These are phyloP conservation scores for Ceratocystis variospora DNA, from an alignment of 2,329 filamentous ascomycete genomes.

Conservation along the genomic window DNA sequence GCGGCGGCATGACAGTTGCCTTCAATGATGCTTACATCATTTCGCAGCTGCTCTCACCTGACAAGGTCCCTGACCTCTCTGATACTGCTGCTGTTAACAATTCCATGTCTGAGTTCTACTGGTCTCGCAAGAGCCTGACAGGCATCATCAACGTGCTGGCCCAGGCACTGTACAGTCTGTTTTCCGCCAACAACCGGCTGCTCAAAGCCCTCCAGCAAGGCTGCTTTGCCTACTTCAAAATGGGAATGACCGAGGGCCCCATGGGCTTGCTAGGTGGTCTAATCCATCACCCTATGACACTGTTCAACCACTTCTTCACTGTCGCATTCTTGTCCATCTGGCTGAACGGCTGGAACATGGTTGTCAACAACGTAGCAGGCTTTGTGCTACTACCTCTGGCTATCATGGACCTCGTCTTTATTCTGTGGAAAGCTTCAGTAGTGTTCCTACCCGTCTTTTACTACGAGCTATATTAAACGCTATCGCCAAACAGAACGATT, in stretches of 20 bases:
- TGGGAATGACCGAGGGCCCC: slow-evolving; percentile 62
- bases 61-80: slow-evolving; percentile 52
- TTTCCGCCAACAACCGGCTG: slow-evolving; percentile 68
- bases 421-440: slow-evolving; percentile 67
- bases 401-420: slow-evolving; percentile 49
- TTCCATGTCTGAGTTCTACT: slow-evolving; percentile 69
- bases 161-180: slow-evolving; percentile 80
- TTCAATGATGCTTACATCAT: slow-evolving; percentile 83
- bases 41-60: slow-evolving; percentile 56
- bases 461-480: slow-evolving; percentile 40
- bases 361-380: slow-evolving; percentile 34
- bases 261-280: slow-evolving; percentile 71
- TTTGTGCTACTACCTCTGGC: slow-evolving; percentile 50
- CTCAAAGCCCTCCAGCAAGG: slow-evolving; percentile 71
- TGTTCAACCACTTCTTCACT: slow-evolving; percentile 88
- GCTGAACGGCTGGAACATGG: slow-evolving; percentile 35
- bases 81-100: slow-evolving; percentile 51
- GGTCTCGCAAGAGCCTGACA: slow-evolving; percentile 67
- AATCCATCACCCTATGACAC: slow-evolving; percentile 58
- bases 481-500: neutral
- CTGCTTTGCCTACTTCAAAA: slow-evolving; percentile 85
- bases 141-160: slow-evolving; percentile 96
- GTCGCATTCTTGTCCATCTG: slow-evolving; percentile 83
- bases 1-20: slow-evolving; percentile 95
- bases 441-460: slow-evolving; percentile 76